Percentiles rank a stretch among this genome's conserved stretches.
phyloP scores from a whole-genome alignment of 2,329 filamentous ascomycete genomes.

The Byssothecium circinans region DNA sequence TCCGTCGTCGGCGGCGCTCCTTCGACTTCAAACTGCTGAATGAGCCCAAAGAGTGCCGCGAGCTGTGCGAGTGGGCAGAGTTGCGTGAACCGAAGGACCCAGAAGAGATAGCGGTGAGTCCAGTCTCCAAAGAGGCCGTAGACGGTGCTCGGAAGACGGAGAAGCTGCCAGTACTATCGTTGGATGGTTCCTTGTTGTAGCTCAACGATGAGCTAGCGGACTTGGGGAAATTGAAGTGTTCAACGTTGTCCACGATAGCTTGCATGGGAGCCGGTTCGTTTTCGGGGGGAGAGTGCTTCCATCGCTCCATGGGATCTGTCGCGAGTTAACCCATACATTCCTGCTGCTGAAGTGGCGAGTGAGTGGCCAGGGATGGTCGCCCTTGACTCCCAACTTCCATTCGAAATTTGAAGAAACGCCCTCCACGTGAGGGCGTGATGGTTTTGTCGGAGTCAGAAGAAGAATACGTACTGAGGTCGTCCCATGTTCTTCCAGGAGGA shows the following conservation, averaged over 20 bases:
- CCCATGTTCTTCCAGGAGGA: slow-evolving; percentile 62
- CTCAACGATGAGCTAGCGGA: slow-evolving; percentile 35
- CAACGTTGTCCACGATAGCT: slow-evolving; percentile 65
- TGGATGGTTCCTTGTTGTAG: slow-evolving; percentile 54
- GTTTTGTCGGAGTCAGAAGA: slow-evolving; percentile 15
- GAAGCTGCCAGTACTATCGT: slow-evolving; percentile 49
- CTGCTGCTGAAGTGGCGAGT: slow-evolving; percentile 19
- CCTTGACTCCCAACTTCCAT: slow-evolving; percentile 10
- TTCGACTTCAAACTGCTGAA: slow-evolving; percentile 55
- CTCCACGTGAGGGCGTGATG: slow-evolving; percentile 15
- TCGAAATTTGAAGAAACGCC: slow-evolving; percentile 29
- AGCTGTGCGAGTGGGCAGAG: slow-evolving; percentile 60
- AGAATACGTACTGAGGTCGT: slow-evolving; percentile 42
- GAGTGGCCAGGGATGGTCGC: background rate
- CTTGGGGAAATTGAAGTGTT: slow-evolving; percentile 37
- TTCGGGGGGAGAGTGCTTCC: slow-evolving; percentile 69
- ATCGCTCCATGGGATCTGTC: slow-evolving; percentile 65
- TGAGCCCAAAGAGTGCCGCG: slow-evolving; percentile 59
- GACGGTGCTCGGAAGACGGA: slow-evolving; percentile 57
- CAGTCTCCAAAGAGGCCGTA: slow-evolving; percentile 57
- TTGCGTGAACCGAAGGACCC: slow-evolving; percentile 57
- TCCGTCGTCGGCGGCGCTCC: slow-evolving; percentile 60
- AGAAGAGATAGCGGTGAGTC: slow-evolving; percentile 53
- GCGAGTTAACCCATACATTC: slow-evolving; percentile 49
- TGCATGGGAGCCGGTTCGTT: slow-evolving; percentile 67